A percentile compares a stretch with the other conserved stretches of the same genome.
phyloP scores from a whole-genome alignment of 495 filamentous ascomycete species.

The Emericellopsis terricola region DNA sequence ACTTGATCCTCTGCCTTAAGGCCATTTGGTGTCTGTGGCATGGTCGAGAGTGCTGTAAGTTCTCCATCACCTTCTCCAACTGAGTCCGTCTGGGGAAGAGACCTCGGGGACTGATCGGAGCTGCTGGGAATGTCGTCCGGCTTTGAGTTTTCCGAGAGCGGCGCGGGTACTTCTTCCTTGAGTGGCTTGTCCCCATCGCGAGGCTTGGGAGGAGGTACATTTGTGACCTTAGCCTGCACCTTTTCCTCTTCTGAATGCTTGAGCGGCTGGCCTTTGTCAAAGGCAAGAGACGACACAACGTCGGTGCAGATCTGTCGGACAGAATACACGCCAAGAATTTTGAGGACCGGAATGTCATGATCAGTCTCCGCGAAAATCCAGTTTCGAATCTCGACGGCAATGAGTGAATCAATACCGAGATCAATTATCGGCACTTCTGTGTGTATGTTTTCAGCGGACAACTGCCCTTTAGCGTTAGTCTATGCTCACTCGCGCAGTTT shows the following conservation, averaged over 20 bases:
- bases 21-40: not conserved
- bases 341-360: conserved; percentile 29
- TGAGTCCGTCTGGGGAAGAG: not conserved
- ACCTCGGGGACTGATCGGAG: too few species aligned
- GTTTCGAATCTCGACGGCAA: conserved; percentile 25
- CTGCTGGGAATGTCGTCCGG: too few species aligned
- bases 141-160: not conserved
- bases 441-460: not conserved
- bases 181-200: too few species aligned
- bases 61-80: not conserved
- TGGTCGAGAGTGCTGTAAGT: not conserved
- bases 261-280: not conserved
- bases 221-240: not conserved
- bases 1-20: too few species aligned
- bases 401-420: conserved; percentile 26
- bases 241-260: not conserved
- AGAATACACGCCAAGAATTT: conserved; percentile 25
- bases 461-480: too few species aligned
- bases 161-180: not conserved
- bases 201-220: not conserved
- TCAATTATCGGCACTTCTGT: not conserved
- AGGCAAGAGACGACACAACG: too few species aligned
- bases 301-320: conserved; percentile 12
- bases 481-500: not conserved
- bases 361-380: conserved; percentile 27